phyloP scores from a whole-genome alignment of 2,329 filamentous ascomycete species.

The Cladosporium sp. region DNA sequence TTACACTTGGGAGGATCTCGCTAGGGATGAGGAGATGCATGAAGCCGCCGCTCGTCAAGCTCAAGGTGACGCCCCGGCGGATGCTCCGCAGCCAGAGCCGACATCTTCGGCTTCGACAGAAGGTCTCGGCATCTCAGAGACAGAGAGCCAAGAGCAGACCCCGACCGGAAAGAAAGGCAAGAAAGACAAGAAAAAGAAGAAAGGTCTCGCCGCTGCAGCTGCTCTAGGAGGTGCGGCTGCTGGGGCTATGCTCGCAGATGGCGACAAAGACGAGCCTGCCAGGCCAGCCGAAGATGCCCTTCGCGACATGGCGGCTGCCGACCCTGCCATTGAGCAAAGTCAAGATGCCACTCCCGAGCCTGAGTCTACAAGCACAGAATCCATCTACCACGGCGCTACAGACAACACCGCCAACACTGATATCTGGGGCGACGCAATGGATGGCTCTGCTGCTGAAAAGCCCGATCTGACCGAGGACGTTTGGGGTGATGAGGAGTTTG shows the following conservation, averaged over 20 bases:
- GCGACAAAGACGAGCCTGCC: conserved; percentile 13
- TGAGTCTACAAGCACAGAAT: not conserved
- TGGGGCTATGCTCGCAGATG: conserved; percentile 14
- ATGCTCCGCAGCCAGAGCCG: not conserved
- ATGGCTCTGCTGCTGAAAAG: not conserved
- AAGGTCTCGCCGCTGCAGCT: conserved; percentile 18
- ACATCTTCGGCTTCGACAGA: not conserved
- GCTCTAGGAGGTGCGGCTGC: conserved; percentile 25
- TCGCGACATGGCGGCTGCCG: not conserved
- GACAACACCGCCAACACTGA: not conserved
- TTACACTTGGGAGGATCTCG: conserved; percentile 34
- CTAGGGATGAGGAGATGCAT: conserved; percentile 19
- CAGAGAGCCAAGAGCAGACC: not conserved
- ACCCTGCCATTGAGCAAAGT: not conserved
- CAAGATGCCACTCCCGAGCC: not conserved
- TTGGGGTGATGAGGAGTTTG: conserved; percentile 8
- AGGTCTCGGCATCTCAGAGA: conserved; percentile 3
- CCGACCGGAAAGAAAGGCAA: conserved; percentile 24
- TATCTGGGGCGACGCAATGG: conserved; percentile 10
- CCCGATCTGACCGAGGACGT: conserved; percentile 3
- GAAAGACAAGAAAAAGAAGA: conserved; percentile 27
- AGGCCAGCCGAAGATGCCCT: conserved; percentile 3
- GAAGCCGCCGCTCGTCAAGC: conserved; percentile 7
- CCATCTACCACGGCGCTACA: not conserved
- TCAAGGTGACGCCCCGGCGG: not conserved